Evolutionary conservation across 306 rosid species (phyloP).

Genomic region (Cucurbita moschata): DNA sequence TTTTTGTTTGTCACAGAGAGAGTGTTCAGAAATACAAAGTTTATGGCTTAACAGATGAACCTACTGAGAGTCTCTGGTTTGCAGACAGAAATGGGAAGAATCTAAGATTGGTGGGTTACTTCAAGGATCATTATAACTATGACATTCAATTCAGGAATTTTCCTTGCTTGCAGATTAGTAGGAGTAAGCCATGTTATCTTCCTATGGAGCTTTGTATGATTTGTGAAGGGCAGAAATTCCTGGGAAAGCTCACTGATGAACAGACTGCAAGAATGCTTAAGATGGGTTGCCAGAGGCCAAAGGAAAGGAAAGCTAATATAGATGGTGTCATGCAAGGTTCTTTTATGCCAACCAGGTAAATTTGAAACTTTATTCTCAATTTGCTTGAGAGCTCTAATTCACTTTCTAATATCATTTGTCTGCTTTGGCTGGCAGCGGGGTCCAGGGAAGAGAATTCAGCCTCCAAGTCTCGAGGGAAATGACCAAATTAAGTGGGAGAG

Average conservation of each 20-base stretch:
- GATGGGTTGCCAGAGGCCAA: constrained; percentile 93
- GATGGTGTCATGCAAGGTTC: constrained; percentile 79
- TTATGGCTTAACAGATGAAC: constrained; percentile 72
- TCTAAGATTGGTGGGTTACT: constrained; percentile 63
- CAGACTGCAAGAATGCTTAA: constrained; percentile 89
- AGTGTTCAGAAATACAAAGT: constrained; percentile 86
- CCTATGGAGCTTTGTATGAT: constrained; percentile 98
- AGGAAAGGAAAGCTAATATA: constrained; percentile 66
- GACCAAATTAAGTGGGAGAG: constrained; percentile 72
- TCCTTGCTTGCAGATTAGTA: constrained; percentile 89
- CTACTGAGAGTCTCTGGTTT: constrained; percentile 91
- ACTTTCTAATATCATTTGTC: constrained; percentile 3
- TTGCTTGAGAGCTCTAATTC: not conserved
- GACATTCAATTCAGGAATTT: constrained; percentile 70
- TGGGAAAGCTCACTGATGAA: constrained; percentile 86
- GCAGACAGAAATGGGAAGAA: constrained; percentile 76
- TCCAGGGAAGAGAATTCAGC: constrained; percentile 67
- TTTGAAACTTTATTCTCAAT: not conserved
- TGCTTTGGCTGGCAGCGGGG: constrained; percentile 44
- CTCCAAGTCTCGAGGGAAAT: constrained; percentile 75
- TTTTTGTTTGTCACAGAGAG: constrained; percentile 94
- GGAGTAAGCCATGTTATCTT: constrained; percentile 93
- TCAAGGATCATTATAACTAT: constrained; percentile 86
- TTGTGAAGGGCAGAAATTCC: constrained; percentile 93
- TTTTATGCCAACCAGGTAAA: constrained; percentile 81